A percentile compares a stretch with the other conserved stretches of the same genome.
Evolutionary conservation across 2,329 filamentous ascomycete species (phyloP).

Genomic region (Colletotrichum siamense): DNA sequence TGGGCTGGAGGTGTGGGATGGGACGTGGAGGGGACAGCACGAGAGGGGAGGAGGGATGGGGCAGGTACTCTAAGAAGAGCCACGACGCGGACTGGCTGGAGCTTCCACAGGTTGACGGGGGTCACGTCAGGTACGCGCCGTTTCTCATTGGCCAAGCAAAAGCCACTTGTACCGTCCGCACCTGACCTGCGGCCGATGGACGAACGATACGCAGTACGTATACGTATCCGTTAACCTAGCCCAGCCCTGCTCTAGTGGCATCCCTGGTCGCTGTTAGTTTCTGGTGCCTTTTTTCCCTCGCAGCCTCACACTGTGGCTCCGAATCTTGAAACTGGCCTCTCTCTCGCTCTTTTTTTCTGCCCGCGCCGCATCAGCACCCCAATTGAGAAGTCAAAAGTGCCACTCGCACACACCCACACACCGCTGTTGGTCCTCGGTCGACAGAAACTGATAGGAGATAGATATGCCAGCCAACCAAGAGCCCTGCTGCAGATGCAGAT

Average conservation of each 20-base stretch:
- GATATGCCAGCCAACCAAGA: neutral
- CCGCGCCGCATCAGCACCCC: neutral
- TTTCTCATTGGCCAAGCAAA: neutral
- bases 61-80: neutral
- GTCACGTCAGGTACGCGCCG: constrained; percentile 7
- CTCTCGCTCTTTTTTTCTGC: neutral
- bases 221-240: neutral
- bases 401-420: neutral
- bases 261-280: constrained; percentile 8
- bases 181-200: constrained; percentile 11
- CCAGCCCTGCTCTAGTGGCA: neutral
- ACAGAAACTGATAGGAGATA: neutral
- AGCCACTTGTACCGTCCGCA: constrained; percentile 15
- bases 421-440: constrained; percentile 5
- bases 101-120: neutral
- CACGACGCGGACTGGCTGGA: neutral
- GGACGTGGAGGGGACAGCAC: neutral
- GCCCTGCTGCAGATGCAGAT: neutral
- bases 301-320: neutral
- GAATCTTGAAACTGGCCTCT: neutral
- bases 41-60: neutral
- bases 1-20: neutral
- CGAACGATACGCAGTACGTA: neutral
- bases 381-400: neutral
- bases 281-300: neutral